Percentiles rank a stretch among this genome's conserved stretches.
phyloP scores from a whole-genome alignment of 2,329 filamentous ascomycete species.

The Aspergillus sp. region DNA sequence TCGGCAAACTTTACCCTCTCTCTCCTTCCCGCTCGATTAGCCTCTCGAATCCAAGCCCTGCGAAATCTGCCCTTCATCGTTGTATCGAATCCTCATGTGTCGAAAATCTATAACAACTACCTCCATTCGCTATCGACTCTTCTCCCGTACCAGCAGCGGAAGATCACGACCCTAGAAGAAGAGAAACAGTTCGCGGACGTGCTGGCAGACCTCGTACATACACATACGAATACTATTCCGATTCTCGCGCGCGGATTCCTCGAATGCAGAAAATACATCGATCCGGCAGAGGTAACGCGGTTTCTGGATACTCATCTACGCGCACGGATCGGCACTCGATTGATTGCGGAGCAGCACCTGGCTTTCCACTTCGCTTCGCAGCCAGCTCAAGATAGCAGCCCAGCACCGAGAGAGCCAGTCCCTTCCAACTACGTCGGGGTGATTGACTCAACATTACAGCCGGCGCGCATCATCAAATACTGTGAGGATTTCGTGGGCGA shows the following conservation, averaged over 20 bases:
- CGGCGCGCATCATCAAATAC: conserved; percentile 70
- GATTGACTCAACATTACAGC: conserved; percentile 83
- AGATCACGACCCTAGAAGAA: conserved; percentile 71
- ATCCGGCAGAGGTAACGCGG: conserved; percentile 69
- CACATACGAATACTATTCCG: conserved; percentile 90
- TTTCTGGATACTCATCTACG: conserved; percentile 93
- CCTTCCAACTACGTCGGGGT: conserved; percentile 74
- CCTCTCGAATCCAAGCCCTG: conserved; percentile 86
- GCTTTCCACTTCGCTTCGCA: conserved; percentile 73
- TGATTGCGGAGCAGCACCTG: conserved; percentile 95
- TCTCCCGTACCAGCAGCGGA: conserved; percentile 69
- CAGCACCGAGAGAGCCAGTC: conserved; percentile 16
- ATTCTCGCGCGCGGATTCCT: conserved; percentile 86
- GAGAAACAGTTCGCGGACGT: conserved; percentile 88
- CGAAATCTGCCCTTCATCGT: conserved; percentile 95
- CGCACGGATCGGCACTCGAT: conserved; percentile 83
- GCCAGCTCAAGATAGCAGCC: conserved; percentile 56
- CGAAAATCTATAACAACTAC: conserved; percentile 93
- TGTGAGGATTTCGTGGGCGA: conserved; percentile 90
- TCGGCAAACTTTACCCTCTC: conserved; percentile 95
- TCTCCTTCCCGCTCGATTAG: conserved; percentile 83
- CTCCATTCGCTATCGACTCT: conserved; percentile 86
- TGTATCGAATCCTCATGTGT: conserved; percentile 93
- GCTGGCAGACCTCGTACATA: conserved; percentile 89
- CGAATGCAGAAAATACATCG: conserved; percentile 87